phyloP scores from a whole-genome alignment of 2,329 filamentous ascomycete species.

The Pseudogymnoascus sp. region DNA sequence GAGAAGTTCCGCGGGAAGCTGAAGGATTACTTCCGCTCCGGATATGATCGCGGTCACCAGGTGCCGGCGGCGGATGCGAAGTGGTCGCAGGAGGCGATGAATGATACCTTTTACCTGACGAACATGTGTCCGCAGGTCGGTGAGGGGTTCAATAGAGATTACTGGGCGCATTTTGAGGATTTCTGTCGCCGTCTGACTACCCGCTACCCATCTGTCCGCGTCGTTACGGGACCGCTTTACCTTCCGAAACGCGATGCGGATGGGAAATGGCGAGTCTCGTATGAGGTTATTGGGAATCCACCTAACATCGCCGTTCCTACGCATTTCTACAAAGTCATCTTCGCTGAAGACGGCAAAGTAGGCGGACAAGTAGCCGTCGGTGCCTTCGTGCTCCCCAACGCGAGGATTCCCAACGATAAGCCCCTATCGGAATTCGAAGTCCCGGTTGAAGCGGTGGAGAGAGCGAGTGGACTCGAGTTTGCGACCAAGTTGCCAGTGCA shows the following conservation, averaged over 20 bases:
- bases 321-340: slow-evolving; percentile 99
- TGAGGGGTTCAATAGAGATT: slow-evolving; percentile 96
- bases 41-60: slow-evolving; percentile 94
- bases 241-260: slow-evolving; percentile 78
- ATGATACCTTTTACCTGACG: slow-evolving; percentile 84
- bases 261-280: slow-evolving; percentile 90
- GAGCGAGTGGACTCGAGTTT: slow-evolving; percentile 88
- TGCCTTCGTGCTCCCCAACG: slow-evolving; percentile 93
- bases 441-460: slow-evolving; percentile 83
- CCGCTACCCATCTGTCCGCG: slow-evolving; percentile 76
- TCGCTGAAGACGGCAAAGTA: slow-evolving; percentile 71
- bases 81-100: slow-evolving; percentile 91
- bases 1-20: slow-evolving; percentile 82
- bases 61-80: slow-evolving; percentile 94
- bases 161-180: slow-evolving; percentile 98
- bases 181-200: slow-evolving; percentile 81
- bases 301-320: slow-evolving; percentile 94
- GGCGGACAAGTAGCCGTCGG: slow-evolving; percentile 77
- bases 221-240: slow-evolving; percentile 91
- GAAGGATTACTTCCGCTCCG: slow-evolving; percentile 89
- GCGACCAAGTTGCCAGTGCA: slow-evolving; percentile 67
- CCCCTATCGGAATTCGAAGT: slow-evolving; percentile 90
- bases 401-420: slow-evolving; percentile 78
- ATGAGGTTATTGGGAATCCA: slow-evolving; percentile 91
- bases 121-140: slow-evolving; percentile 99